A percentile compares a stretch with the other conserved stretches of the same genome.
Evolutionary conservation across 129 eudicot species (phyloP).

Genomic region (Flaveria linearis): DNA sequence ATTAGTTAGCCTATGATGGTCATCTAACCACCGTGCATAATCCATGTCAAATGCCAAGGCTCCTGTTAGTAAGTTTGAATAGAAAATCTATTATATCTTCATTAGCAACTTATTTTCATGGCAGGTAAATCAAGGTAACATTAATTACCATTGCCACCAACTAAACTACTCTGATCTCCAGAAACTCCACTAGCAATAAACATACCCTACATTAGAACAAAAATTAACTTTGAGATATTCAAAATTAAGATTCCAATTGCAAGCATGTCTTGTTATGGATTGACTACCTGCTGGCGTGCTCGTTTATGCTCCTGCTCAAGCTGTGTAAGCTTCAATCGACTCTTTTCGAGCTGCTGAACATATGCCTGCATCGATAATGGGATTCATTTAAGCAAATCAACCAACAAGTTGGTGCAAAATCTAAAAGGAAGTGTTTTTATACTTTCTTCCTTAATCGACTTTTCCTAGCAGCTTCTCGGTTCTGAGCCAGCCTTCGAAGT

Average conservation of each 20-base stretch:
- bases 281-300: conserved; percentile 76
- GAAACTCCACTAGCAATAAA: conserved; percentile 48
- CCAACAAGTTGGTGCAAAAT: not conserved
- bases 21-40: conserved; percentile 85
- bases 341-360: conserved; percentile 92
- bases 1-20: conserved; percentile 80
- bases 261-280: not conserved
- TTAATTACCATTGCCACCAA: conserved; percentile 50
- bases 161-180: conserved; percentile 50
- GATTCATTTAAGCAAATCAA: conserved; percentile 14
- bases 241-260: not conserved
- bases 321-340: conserved; percentile 73
- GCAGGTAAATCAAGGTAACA: not conserved
- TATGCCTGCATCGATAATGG: conserved; percentile 61
- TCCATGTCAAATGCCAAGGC: conserved; percentile 85
- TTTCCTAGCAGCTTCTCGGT: conserved; percentile 97
- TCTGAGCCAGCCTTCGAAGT: conserved; percentile 92
- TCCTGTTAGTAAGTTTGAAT: conserved; percentile 44
- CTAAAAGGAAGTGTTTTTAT: not conserved
- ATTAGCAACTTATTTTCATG: not conserved
- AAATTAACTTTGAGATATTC: not conserved
- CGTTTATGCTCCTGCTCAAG: conserved; percentile 84
- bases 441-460: conserved; percentile 95
- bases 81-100: no score
- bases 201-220: conserved; percentile 46